Evolutionary conservation across 1,139 yeast genomes (phyloP).

Genomic region (Kodamaea fungicola): DNA sequence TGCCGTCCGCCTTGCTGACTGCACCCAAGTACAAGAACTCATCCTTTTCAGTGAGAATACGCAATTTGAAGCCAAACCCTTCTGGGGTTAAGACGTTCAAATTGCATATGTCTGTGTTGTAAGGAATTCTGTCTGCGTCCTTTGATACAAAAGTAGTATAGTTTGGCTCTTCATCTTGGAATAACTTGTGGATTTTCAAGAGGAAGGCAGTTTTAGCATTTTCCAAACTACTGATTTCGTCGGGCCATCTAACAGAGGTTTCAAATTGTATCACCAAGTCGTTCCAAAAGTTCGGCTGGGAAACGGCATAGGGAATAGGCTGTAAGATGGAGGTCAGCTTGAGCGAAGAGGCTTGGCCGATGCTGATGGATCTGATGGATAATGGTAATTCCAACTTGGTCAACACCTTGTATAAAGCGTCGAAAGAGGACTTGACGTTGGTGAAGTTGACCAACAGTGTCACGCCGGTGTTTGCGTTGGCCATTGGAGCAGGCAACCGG

Average conservation of each 20-base stretch:
- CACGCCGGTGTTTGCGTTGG: conserved; percentile 52
- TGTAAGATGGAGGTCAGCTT: conserved; percentile 71
- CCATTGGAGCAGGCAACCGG: conserved; percentile 16
- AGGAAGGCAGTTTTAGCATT: conserved; percentile 88
- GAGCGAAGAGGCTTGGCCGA: conserved; percentile 69
- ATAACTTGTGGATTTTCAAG: conserved; percentile 61
- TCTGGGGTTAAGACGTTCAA: conserved; percentile 76
- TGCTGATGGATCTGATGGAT: conserved; percentile 57
- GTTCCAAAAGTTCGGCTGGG: conserved; percentile 78
- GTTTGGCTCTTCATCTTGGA: conserved; percentile 44
- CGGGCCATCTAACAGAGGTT: conserved; percentile 93
- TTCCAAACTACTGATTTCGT: conserved; percentile 79
- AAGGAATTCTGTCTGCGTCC: conserved; percentile 52
- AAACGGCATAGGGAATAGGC: conserved; percentile 79
- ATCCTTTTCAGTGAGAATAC: conserved; percentile 79
- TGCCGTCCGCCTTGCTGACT: conserved; percentile 50
- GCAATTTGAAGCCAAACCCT: conserved; percentile 77
- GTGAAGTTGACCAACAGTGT: conserved; percentile 53
- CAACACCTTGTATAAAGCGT: conserved; percentile 54
- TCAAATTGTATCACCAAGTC: conserved; percentile 85
- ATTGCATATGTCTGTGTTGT: conserved; percentile 54
- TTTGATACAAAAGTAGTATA: conserved; percentile 58
- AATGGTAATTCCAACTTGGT: conserved; percentile 64
- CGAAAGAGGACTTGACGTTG: conserved; percentile 61
- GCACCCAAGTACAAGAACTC: conserved; percentile 71